Percentiles rank a stretch among this genome's conserved stretches.
These are phyloP conservation scores for Neonothopanus nambi DNA, from an alignment of 1,284 basidiomycete species.

Conservation along the genomic window DNA sequence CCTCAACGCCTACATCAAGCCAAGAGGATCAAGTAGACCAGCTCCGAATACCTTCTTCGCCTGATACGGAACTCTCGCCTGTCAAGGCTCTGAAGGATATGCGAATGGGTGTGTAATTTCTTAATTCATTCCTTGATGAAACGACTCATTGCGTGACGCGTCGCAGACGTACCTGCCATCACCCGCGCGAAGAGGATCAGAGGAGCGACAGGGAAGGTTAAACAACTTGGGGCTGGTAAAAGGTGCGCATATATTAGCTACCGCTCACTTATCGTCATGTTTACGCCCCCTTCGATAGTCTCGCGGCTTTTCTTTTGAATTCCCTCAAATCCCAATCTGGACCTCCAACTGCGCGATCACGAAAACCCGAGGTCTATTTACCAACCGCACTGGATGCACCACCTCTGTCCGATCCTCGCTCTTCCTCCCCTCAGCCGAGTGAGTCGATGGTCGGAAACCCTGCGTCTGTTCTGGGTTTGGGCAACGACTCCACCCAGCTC, in stretches of 20 bases:
- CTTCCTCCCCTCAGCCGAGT: background rate
- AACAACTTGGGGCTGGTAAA: constrained; percentile 24
- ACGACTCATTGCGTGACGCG: background rate
- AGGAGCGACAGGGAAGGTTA: constrained; percentile 20
- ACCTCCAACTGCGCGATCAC: no score
- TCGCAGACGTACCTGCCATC: constrained; percentile 37
- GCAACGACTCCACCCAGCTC: background rate
- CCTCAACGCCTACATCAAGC: constrained; percentile 28
- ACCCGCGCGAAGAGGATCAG: constrained; percentile 32
- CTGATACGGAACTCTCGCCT: constrained; percentile 32
- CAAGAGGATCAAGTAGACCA: constrained; percentile 28
- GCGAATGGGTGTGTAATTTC: constrained; percentile 40
- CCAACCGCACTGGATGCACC: background rate
- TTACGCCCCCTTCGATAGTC: background rate
- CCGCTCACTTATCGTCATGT: background rate
- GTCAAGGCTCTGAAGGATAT: constrained; percentile 32
- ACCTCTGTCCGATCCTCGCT: background rate
- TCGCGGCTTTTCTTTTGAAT: constrained; percentile 28
- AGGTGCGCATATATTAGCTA: constrained; percentile 19
- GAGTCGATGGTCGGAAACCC: background rate
- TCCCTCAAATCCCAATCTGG: constrained; percentile 3
- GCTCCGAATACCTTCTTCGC: constrained; percentile 37
- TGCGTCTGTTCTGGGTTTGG: background rate
- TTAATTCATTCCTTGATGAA: no score
- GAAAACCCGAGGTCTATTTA: background rate